Evolutionary conservation across 106 monocot species (phyloP).

Genomic region (Chionographis japonica): DNA sequence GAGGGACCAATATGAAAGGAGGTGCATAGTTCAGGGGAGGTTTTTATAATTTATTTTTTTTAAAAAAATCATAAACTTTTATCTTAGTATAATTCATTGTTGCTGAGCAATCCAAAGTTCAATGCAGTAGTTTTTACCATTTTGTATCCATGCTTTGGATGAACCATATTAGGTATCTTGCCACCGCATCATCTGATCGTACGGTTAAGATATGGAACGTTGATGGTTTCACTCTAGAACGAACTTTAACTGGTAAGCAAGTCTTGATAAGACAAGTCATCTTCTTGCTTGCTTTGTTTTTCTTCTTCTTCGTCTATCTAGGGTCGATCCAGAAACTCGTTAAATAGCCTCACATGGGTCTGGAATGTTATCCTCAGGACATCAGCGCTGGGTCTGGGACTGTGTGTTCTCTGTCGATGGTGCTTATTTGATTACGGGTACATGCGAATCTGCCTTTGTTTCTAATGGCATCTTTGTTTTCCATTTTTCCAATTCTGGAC

Average conservation of each 20-base stretch:
- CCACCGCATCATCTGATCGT: constrained; percentile 90
- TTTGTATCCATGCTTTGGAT: neutral
- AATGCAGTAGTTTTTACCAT: too few relatives aligned
- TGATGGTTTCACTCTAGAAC: constrained; percentile 85
- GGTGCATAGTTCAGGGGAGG: too few relatives aligned
- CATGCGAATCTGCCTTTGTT: neutral
- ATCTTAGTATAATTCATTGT: too few relatives aligned
- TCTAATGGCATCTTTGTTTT: neutral
- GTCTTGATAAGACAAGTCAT: neutral
- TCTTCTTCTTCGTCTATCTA: neutral
- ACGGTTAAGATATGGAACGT: constrained; percentile 99
- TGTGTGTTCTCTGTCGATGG: constrained; percentile 97
- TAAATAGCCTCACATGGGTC: neutral
- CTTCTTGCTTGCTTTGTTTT: neutral
- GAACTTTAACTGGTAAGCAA: constrained; percentile 63
- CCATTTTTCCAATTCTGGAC: neutral
- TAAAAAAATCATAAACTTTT: too few relatives aligned
- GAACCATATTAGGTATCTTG: constrained; percentile 57
- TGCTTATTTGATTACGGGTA: constrained; percentile 96
- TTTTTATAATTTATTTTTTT: too few relatives aligned
- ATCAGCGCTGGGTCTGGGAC: constrained; percentile 97
- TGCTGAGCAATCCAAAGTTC: too few relatives aligned
- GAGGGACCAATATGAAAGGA: too few relatives aligned
- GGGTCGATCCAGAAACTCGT: neutral
- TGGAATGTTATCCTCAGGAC: constrained; percentile 39